A percentile compares a stretch with the other conserved stretches of the same genome.
These are phyloP conservation scores for Trifolium subterraneum DNA, from an alignment of 306 rosid genomes.

Conservation along the genomic window DNA sequence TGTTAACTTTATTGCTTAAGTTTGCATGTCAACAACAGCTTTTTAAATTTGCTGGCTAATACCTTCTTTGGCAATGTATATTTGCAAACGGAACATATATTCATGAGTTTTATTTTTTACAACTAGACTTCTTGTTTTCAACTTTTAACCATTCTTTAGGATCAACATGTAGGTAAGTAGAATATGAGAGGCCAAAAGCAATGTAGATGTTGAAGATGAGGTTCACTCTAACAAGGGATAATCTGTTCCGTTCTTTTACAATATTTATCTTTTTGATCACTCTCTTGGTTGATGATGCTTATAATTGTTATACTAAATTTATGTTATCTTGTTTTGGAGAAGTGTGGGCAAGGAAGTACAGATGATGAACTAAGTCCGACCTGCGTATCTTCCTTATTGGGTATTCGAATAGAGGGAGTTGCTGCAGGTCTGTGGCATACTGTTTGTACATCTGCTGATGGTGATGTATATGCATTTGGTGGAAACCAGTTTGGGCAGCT, in stretches of 20 bases:
- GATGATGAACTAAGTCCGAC: constrained; percentile 85
- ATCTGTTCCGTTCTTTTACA: constrained; percentile 54
- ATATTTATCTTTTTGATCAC: constrained; percentile 33
- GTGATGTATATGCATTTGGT: constrained; percentile 88
- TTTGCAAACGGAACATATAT: not conserved
- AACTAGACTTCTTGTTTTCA: constrained; percentile 41
- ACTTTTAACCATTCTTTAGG: constrained; percentile 61
- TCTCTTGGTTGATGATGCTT: constrained; percentile 40
- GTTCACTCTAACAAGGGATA: constrained; percentile 62
- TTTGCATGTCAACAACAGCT: constrained; percentile 27
- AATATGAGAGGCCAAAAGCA: constrained; percentile 68
- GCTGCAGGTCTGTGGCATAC: constrained; percentile 97
- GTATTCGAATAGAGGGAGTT: constrained; percentile 74
- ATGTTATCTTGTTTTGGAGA: constrained; percentile 46
- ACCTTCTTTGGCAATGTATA: constrained; percentile 29
- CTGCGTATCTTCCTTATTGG: constrained; percentile 83
- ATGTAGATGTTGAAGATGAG: constrained; percentile 74
- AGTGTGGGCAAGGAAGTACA: constrained; percentile 96
- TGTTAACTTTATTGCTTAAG: constrained; percentile 23
- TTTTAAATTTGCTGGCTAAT: constrained; percentile 36
- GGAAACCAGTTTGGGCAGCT: constrained; percentile 97
- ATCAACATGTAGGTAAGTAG: constrained; percentile 75
- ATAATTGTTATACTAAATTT: constrained; percentile 41
- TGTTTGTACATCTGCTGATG: constrained; percentile 82
- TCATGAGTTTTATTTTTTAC: not conserved